Conservation (phyloP, 257 asterid species). For the Fraxinus americana region DNA sequence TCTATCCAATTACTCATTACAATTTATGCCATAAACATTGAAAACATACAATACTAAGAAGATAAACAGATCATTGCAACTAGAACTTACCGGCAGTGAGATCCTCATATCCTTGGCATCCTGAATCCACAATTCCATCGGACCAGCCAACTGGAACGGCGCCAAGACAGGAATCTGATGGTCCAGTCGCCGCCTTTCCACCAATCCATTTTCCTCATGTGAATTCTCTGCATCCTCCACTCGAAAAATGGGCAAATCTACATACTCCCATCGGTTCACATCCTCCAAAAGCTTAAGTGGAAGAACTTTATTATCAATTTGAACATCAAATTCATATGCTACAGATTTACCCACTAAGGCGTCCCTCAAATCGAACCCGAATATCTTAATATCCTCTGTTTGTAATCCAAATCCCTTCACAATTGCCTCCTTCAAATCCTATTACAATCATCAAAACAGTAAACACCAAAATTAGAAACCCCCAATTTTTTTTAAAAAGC, state of each 20-base stretch:
- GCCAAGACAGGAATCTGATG: constrained; percentile 72
- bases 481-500: too few relatives aligned
- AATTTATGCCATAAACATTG: background rate
- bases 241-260: constrained; percentile 88
- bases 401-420: constrained; percentile 91
- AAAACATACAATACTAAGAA: background rate
- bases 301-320: constrained; percentile 73
- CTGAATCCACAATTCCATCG: constrained; percentile 98
- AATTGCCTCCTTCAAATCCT: constrained; percentile 88
- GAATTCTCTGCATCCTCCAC: constrained; percentile 36
- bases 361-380: constrained; percentile 92
- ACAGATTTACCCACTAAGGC: constrained; percentile 82
- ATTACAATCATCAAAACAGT: constrained; percentile 3
- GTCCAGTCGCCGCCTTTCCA: constrained; percentile 48
- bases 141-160: constrained; percentile 94
- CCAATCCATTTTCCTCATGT: constrained; percentile 44
- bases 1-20: background rate
- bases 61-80: background rate
- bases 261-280: constrained; percentile 88
- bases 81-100: constrained; percentile 82
- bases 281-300: constrained; percentile 95
- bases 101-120: constrained; percentile 92
- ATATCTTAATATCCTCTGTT: constrained; percentile 70
- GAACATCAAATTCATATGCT: constrained; percentile 88
- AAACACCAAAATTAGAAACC: background rate